These are phyloP conservation scores for Colletotrichum brevisporum DNA, from an alignment of 2,329 filamentous ascomycete genomes.

Conservation along the genomic window DNA sequence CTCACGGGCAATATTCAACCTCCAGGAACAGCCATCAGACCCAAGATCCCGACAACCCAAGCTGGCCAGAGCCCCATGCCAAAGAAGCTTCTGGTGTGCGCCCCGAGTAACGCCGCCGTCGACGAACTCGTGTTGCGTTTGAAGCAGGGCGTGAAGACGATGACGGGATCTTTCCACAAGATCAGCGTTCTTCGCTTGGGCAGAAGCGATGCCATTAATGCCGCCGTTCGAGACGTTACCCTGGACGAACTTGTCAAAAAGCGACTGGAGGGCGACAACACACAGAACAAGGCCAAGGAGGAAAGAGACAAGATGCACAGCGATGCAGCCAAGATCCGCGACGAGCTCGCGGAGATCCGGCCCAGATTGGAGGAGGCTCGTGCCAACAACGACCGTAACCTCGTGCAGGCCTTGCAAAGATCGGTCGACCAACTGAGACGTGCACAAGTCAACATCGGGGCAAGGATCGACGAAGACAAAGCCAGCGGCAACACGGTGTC, in stretches of 20 bases:
- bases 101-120: conserved; percentile 98
- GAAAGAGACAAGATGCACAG: conserved; percentile 72
- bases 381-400: conserved; percentile 54
- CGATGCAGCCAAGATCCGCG: conserved; percentile 80
- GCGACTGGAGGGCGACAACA: conserved; percentile 74
- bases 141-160: conserved; percentile 87
- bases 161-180: conserved; percentile 78
- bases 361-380: conserved; percentile 79
- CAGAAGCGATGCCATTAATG: conserved; percentile 92
- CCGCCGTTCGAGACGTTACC: conserved; percentile 89
- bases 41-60: conserved; percentile 51
- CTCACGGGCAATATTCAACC: conserved; percentile 70
- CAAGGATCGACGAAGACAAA: conserved; percentile 88
- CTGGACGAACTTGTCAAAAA: conserved; percentile 91
- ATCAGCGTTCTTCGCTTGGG: conserved; percentile 92
- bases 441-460: conserved; percentile 80
- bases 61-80: conserved; percentile 54
- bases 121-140: conserved; percentile 95
- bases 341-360: conserved; percentile 78
- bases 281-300: conserved; percentile 69
- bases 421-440: conserved; percentile 85
- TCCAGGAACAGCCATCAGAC: conserved; percentile 52
- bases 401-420: conserved; percentile 73
- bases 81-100: conserved; percentile 95
- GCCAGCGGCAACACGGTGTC: conserved; percentile 86